Evolutionary conservation across 805 yeast genomes (phyloP).

Genomic region (Ascoidea rubescens): DNA sequence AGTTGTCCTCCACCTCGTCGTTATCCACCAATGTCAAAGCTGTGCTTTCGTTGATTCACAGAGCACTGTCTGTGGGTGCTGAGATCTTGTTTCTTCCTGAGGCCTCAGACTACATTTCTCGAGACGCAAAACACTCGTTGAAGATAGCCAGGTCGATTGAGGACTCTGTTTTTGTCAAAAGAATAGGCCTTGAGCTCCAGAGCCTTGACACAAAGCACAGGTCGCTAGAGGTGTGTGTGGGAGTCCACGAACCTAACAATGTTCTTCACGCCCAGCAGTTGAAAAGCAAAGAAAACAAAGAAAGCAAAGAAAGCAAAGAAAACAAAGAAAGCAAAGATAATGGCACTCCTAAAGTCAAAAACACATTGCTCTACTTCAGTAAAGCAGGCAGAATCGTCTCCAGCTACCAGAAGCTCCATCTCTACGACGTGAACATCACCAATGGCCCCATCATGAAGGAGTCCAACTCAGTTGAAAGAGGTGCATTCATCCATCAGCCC

Average conservation of each 20-base stretch:
- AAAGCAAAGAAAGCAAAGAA: neutral
- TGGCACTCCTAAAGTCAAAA: slow-evolving; percentile 37
- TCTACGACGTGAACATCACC: slow-evolving; percentile 76
- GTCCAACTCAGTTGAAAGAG: slow-evolving; percentile 73
- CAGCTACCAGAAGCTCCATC: slow-evolving; percentile 72
- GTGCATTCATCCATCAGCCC: slow-evolving; percentile 37
- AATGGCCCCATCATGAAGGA: slow-evolving; percentile 76
- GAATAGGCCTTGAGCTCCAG: slow-evolving; percentile 31
- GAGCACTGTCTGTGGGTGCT: slow-evolving; percentile 50
- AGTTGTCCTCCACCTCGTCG: slow-evolving; percentile 61
- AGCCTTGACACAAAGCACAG: slow-evolving; percentile 24
- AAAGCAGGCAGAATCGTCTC: slow-evolving; percentile 50
- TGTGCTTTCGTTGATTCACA: slow-evolving; percentile 44
- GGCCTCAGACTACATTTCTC: slow-evolving; percentile 80
- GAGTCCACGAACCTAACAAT: slow-evolving; percentile 64
- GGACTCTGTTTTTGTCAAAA: slow-evolving; percentile 27
- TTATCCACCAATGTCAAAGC: slow-evolving; percentile 42
- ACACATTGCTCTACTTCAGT: slow-evolving; percentile 61
- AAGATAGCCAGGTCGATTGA: slow-evolving; percentile 36
- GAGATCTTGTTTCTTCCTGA: slow-evolving; percentile 78
- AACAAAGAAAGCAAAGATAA: neutral
- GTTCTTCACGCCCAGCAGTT: slow-evolving; percentile 16
- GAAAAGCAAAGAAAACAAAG: slow-evolving; percentile 11
- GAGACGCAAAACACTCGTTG: slow-evolving; percentile 51
- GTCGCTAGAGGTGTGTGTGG: slow-evolving; percentile 59